These are phyloP conservation scores for Malus hybrid DNA, from an alignment of 331 rosid genomes.

Conservation along the genomic window DNA sequence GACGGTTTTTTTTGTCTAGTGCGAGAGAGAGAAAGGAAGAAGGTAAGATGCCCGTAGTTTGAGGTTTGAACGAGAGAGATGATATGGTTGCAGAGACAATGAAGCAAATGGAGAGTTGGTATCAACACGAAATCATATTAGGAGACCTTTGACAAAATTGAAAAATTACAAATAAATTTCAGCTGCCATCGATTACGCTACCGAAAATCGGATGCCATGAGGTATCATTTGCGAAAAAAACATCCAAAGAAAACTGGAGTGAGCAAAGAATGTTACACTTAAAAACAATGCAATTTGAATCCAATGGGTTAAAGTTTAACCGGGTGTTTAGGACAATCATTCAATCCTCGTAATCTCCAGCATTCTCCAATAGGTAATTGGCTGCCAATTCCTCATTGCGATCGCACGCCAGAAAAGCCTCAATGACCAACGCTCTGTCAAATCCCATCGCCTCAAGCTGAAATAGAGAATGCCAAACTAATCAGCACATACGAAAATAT, in stretches of 20 bases:
- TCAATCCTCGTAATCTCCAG: slow-evolving; percentile 79
- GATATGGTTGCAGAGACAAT: background rate
- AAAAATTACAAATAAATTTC: background rate
- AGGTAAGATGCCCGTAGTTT: no score
- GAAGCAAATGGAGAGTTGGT: background rate
- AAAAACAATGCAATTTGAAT: slow-evolving; percentile 10
- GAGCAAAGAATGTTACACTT: background rate
- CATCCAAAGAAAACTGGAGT: background rate
- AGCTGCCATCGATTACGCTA: background rate
- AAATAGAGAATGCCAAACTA: background rate
- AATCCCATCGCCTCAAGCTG: slow-evolving; percentile 90
- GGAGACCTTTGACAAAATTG: background rate
- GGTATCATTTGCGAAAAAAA: background rate
- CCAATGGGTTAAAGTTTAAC: slow-evolving; percentile 12
- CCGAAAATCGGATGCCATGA: background rate
- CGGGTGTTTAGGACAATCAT: background rate
- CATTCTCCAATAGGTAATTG: slow-evolving; percentile 71
- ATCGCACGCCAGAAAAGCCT: slow-evolving; percentile 86
- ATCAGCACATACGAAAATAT: background rate
- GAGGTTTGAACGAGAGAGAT: background rate
- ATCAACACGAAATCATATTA: background rate
- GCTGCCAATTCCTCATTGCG: slow-evolving; percentile 83
- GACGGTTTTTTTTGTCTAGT: no score
- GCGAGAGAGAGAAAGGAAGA: no score
- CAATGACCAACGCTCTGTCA: slow-evolving; percentile 72